These are phyloP conservation scores for Priceomyces melissophilus DNA, from an alignment of 805 yeast genomes.

Conservation along the genomic window DNA sequence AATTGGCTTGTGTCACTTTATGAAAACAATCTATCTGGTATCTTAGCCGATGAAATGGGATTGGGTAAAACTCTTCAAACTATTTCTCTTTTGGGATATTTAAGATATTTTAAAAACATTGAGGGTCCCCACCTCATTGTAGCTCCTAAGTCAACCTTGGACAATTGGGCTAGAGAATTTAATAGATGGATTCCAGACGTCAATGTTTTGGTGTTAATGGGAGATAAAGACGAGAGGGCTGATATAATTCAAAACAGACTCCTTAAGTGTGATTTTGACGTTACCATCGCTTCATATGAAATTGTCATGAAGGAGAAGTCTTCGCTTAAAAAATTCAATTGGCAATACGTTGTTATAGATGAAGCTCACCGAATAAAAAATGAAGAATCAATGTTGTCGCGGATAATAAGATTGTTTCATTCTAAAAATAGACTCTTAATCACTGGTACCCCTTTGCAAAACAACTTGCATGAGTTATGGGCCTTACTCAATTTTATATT, in stretches of 20 bases:
- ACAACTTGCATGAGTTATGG: constrained; percentile 78
- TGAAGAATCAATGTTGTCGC: constrained; percentile 69
- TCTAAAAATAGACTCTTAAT: constrained; percentile 67
- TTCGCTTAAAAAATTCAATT: constrained; percentile 58
- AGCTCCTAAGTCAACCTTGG: constrained; percentile 77
- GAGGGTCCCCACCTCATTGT: constrained; percentile 74
- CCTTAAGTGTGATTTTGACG: constrained; percentile 64
- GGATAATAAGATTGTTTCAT: constrained; percentile 68
- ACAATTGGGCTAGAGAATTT: constrained; percentile 78
- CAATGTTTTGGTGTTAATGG: constrained; percentile 65
- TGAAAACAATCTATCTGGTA: constrained; percentile 68
- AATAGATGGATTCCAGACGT: constrained; percentile 79
- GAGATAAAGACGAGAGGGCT: constrained; percentile 67
- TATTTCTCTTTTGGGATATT: constrained; percentile 69
- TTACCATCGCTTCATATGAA: constrained; percentile 69
- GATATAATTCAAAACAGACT: constrained; percentile 49
- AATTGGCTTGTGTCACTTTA: constrained; percentile 73
- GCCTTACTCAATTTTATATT: constrained; percentile 71
- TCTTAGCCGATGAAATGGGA: constrained; percentile 85
- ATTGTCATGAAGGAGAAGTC: constrained; percentile 75
- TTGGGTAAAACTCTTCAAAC: constrained; percentile 80
- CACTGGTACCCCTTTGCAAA: constrained; percentile 82
- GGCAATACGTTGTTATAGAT: constrained; percentile 77
- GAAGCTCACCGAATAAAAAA: constrained; percentile 84
- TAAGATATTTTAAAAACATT: constrained; percentile 56